Percentiles rank a stretch among this genome's conserved stretches.
These are phyloP conservation scores for Debaryomyces nepalensis DNA, from an alignment of 1,139 yeast species.

Conservation along the genomic window DNA sequence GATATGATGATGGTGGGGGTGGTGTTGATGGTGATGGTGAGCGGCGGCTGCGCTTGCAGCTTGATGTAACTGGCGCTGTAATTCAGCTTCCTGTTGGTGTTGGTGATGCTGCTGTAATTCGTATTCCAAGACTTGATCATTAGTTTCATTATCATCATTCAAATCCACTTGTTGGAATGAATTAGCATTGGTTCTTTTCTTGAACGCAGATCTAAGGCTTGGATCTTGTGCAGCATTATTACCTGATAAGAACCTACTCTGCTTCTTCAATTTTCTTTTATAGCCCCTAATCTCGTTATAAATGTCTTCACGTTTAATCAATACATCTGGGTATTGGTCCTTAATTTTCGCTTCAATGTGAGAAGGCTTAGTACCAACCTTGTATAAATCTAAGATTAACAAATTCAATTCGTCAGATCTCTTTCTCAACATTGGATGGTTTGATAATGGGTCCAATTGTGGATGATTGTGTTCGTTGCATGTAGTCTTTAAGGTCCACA, in stretches of 20 bases:
- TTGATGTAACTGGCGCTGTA: constrained; percentile 43
- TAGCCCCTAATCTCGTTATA: constrained; percentile 64
- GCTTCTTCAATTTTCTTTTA: constrained; percentile 56
- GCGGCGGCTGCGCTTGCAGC: constrained; percentile 49
- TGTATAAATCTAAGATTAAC: constrained; percentile 56
- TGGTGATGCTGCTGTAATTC: constrained; percentile 29
- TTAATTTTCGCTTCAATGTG: constrained; percentile 58
- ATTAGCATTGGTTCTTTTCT: constrained; percentile 35
- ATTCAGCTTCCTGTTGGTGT: constrained; percentile 43
- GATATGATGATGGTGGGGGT: constrained; percentile 28
- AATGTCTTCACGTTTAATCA: constrained; percentile 61
- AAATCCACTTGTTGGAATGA: constrained; percentile 37
- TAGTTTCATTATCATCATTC: constrained; percentile 35
- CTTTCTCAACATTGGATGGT: constrained; percentile 63
- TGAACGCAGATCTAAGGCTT: constrained; percentile 21
- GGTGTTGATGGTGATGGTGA: constrained; percentile 27
- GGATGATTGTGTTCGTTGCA: constrained; percentile 65
- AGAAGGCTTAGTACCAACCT: constrained; percentile 62
- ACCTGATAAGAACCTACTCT: constrained; percentile 29
- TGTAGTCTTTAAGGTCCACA: constrained; percentile 59
- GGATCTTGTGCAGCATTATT: constrained; percentile 18
- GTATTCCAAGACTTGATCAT: constrained; percentile 22
- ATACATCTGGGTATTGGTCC: constrained; percentile 58
- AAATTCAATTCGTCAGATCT: constrained; percentile 57
- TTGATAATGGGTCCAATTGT: constrained; percentile 58